Evolutionary conservation across 108 stramenopile genomes (phyloP), one percentile per base, ranked within the genome.

Genomic region (Schizochytrium sp.): DNA sequence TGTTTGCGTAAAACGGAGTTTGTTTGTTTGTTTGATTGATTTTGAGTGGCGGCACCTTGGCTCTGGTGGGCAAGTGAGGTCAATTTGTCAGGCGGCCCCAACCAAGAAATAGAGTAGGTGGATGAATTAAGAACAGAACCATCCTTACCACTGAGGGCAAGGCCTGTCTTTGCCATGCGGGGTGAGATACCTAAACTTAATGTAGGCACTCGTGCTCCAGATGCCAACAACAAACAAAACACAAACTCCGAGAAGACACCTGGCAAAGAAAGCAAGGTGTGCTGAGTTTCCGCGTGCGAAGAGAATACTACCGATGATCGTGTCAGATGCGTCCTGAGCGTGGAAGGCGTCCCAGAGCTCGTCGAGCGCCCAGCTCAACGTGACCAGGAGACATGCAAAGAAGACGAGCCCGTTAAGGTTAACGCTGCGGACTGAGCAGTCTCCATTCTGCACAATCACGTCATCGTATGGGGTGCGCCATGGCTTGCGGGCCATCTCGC

Each of bases 161-260:
- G 64, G 64, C 64, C 64, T 69, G 64, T 69, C 64, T 44, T 69
- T 69, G 3, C 64, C 64, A 44, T 69, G 64, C 2, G 76, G 76
- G 28, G 76, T 83, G 28, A 83, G 1, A 53, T 83, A 83, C 53
- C 3, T 83, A 4, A 83, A 83, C n/a, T 83, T 83, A 53, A 83
- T 83, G 76, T 83, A 83, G 15, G 76, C 76, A 40, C 76, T 83
- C 38, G 53, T 55, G 47, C 76, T 55, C 76, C 76, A 83, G 53
- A 83, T 55, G 47, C 50, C 76, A 40, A 83, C 53, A 28, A 83
- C 76, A 42, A 83, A 83, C 50, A 83, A 55, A 38, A 83, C 76
- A 53, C 76, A 83, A n/a, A 83, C 50, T 8, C 50, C 76, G 76
- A 83, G 76, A 0, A 10, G 50, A 38, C 50, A 49, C 76, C 76